Evolutionary conservation across 2,329 filamentous ascomycete species (phyloP), one percentile per base, ranked within the genome.

Genomic region (Fusarium circinatum): DNA sequence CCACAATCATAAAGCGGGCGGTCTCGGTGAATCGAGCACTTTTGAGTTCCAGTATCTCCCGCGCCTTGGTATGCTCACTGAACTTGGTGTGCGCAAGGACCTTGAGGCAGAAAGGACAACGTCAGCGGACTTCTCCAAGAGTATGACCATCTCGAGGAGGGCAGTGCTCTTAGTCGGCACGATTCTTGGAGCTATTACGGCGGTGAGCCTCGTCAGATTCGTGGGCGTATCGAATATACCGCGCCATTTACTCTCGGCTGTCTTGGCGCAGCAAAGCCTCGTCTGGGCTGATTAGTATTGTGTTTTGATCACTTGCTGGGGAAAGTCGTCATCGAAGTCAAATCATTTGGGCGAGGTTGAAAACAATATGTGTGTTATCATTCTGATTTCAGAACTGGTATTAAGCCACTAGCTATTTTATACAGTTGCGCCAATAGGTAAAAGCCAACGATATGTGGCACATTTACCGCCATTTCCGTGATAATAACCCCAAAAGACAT

Each of bases 41-140:
- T 95, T 94, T 77, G 89, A 92, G 26, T 92, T 95, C 82, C 92
- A 94, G 78, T 93, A 92, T 77, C 84, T 92, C 15, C 92, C 92
- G 0, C 78, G 79, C 32, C 77, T 83, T 24, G 81, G 81, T 28
- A 81, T 78, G 70, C 79, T 80, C 51, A 84, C 82, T 20, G 73
- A 78, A 60, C 68, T 78, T 34, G 78, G 86, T 80, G 22, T 57
- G 39, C 45, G 38, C 17, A 45, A 47, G 39, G 67, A 55, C 49
- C 44, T 48, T 15, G 58, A 52, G 47, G 49, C 39, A 42, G 42
- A 36, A 30, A 30, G 36, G 8, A 34, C 60, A 36, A 41, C 52
- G n/a, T 56, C 51, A 28, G 51, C 44, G n/a, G 57, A 55, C 44
- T 47, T 54, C n/a, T 60, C 52, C 11, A 67, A 60, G 34, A n/a